Percentiles rank a stretch among this genome's conserved stretches.
Conservation (phyloP, 2,329 filamentous ascomycete genomes). For the Hortaea sp. region DNA sequence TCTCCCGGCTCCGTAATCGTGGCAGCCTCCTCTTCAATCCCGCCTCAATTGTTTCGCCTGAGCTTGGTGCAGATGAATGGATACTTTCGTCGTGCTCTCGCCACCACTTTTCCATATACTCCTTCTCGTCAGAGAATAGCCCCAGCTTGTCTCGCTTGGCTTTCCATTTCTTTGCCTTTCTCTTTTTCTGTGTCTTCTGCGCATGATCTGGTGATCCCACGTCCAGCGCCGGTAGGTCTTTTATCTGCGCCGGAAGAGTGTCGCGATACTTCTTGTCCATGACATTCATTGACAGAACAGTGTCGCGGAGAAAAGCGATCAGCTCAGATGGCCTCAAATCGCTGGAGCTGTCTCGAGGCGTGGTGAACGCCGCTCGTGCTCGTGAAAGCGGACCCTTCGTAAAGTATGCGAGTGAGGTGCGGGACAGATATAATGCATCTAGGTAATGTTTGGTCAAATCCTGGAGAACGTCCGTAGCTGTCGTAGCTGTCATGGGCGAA, state of each 20-base stretch:
- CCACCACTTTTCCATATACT: slow-evolving; percentile 63
- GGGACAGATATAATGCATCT: slow-evolving; percentile 37
- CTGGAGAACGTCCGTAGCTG: slow-evolving; percentile 9
- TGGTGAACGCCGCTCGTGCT: slow-evolving; percentile 59
- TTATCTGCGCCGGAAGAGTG: slow-evolving; percentile 54
- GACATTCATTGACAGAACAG: slow-evolving; percentile 34
- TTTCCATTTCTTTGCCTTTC: slow-evolving; percentile 47
- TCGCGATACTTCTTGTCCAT: slow-evolving; percentile 76
- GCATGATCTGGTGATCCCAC: slow-evolving; percentile 9
- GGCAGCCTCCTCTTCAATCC: slow-evolving; percentile 49
- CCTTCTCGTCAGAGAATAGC: slow-evolving; percentile 57
- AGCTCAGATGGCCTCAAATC: slow-evolving; percentile 54
- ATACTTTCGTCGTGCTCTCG: slow-evolving; percentile 39
- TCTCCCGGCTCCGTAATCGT: slow-evolving; percentile 62
- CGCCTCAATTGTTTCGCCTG: slow-evolving; percentile 33
- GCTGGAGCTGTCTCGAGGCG: slow-evolving; percentile 44
- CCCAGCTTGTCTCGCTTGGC: slow-evolving; percentile 58
- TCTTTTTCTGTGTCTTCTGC: slow-evolving; percentile 15
- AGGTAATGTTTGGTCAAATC: slow-evolving; percentile 29
- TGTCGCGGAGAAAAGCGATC: slow-evolving; percentile 52
- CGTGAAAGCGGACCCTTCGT: slow-evolving; percentile 71
- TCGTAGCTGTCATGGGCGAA: not conserved
- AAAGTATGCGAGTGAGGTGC: slow-evolving; percentile 74
- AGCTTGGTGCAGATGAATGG: slow-evolving; percentile 1
- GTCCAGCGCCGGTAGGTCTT: slow-evolving; percentile 34